Evolutionary conservation across 495 filamentous ascomycete species (phyloP).

Genomic region (Aspergillus kassunensis): DNA sequence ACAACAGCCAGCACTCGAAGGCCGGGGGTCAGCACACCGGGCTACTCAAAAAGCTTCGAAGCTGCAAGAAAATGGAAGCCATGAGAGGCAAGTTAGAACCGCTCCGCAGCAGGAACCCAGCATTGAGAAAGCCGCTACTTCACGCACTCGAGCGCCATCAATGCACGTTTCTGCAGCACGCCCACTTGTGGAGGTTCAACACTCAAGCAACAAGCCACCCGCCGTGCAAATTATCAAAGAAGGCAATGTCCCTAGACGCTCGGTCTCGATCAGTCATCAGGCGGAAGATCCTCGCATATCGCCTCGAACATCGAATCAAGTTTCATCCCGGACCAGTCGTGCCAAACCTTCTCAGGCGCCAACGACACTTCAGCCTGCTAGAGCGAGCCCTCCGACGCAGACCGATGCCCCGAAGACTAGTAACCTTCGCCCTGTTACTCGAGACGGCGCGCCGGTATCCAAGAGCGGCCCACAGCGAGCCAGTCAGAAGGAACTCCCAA

Average conservation of each 20-base stretch:
- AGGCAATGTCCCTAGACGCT: constrained; percentile 25
- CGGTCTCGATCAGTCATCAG: constrained; percentile 30
- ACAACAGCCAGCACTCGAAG: neutral
- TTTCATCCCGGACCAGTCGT: constrained; percentile 7
- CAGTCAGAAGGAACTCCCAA: neutral
- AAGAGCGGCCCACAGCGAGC: neutral
- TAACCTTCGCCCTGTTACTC: neutral
- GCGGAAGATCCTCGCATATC: constrained; percentile 2
- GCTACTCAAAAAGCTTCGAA: constrained; percentile 1
- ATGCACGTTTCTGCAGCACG: constrained; percentile 17
- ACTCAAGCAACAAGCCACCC: constrained; percentile 16
- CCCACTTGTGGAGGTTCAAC: constrained; percentile 16
- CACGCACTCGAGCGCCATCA: constrained; percentile 19
- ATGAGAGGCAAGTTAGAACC: constrained; percentile 7
- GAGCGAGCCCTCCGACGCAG: neutral
- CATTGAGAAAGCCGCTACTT: constrained; percentile 7
- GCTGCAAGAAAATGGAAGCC: neutral
- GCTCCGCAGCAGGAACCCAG: constrained; percentile 6
- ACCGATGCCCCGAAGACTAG: neutral
- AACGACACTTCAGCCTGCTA: neutral
- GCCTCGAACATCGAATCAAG: constrained; percentile 18
- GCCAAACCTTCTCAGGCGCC: neutral
- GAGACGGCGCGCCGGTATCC: neutral
- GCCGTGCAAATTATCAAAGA: constrained; percentile 15
- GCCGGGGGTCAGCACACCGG: neutral